phyloP scores from a whole-genome alignment of 2,329 filamentous ascomycete species.

The Didymella sp. region DNA sequence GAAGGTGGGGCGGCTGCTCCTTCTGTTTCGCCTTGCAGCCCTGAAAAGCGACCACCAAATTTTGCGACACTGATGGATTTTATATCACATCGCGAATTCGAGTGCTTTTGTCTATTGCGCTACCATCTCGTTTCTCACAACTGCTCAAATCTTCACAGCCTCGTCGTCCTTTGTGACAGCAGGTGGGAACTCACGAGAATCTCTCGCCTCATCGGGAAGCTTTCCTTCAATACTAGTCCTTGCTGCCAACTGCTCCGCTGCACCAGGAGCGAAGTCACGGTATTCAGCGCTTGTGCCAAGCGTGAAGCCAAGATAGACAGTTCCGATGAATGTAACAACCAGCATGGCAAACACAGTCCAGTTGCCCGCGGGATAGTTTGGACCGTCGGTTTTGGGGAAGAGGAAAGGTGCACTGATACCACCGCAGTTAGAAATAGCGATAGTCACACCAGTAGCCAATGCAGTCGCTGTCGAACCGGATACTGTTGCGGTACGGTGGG shows the following conservation, averaged over 20 bases:
- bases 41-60: no score
- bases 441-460: conserved; percentile 31
- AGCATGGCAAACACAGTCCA: conserved; percentile 34
- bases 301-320: conserved; percentile 30
- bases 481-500: conserved; percentile 30
- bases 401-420: conserved; percentile 33
- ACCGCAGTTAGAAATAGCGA: conserved; percentile 32
- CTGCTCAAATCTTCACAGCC: neutral
- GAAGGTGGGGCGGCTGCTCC: conserved; percentile 5
- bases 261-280: conserved; percentile 30
- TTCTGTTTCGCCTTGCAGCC: no score
- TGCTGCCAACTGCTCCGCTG: conserved; percentile 28
- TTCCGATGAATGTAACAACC: conserved; percentile 24
- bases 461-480: conserved; percentile 32
- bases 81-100: no score
- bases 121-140: neutral
- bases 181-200: conserved; percentile 18
- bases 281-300: conserved; percentile 33
- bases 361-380: conserved; percentile 33
- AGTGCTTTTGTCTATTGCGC: neutral
- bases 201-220: conserved; percentile 20
- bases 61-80: neutral
- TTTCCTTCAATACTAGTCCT: conserved; percentile 24
- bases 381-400: conserved; percentile 25
- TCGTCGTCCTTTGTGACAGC: neutral